Conservation (phyloP, 192 early-diverging fungal species). For the Umbelopsis sp. region DNA sequence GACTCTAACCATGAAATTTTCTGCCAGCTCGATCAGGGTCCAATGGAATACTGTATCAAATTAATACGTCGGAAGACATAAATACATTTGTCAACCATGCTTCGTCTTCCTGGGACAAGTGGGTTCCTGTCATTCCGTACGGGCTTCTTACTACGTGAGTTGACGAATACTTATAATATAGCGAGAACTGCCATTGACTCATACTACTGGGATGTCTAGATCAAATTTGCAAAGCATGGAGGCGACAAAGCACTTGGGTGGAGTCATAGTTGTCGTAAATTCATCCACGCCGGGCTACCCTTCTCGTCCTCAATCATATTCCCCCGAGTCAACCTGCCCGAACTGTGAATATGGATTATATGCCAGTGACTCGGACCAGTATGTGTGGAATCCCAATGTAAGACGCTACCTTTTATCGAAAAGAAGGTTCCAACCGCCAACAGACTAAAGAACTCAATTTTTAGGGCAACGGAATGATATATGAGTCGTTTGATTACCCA, state of each 20-base stretch:
- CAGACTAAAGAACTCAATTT: not conserved
- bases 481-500: constrained; percentile 63
- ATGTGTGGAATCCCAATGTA: constrained; percentile 75
- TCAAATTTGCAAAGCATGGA: constrained; percentile 47
- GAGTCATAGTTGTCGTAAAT: constrained; percentile 55
- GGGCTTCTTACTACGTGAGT: constrained; percentile 60
- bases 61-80: constrained; percentile 52
- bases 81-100: constrained; percentile 44
- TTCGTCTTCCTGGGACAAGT: constrained; percentile 40
- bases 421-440: not conserved
- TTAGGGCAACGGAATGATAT: constrained; percentile 64
- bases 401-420: not conserved
- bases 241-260: constrained; percentile 53
- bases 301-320: constrained; percentile 43
- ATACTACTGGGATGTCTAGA: constrained; percentile 31
- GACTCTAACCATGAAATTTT: not conserved
- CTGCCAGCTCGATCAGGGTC: constrained; percentile 39
- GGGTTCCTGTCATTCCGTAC: constrained; percentile 66
- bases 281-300: constrained; percentile 39
- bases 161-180: not conserved
- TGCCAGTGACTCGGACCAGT: constrained; percentile 50
- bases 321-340: constrained; percentile 66
- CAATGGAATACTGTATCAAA: constrained; percentile 60
- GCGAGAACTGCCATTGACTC: not conserved
- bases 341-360: constrained; percentile 75